Percentiles rank a stretch among this genome's conserved stretches.
These are phyloP conservation scores for Metarhizium guizhouense DNA, from an alignment of 2,329 filamentous ascomycete genomes.

Conservation along the genomic window DNA sequence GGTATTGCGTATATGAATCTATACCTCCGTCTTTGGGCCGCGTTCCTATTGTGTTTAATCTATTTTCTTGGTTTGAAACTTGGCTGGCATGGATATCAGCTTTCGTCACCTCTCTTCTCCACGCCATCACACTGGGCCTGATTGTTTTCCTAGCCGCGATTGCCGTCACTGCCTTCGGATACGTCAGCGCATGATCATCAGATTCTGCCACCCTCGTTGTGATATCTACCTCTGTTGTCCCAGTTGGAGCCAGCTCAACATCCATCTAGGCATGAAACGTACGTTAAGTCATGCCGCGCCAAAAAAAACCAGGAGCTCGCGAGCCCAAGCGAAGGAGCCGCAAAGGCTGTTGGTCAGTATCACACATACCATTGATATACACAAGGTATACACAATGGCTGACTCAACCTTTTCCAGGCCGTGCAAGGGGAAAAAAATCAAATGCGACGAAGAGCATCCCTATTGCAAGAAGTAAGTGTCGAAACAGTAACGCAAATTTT, in stretches of 20 bases:
- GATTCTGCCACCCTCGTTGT: background rate
- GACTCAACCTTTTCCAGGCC: conserved; percentile 40
- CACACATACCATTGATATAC: background rate
- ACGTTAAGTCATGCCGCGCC: conserved; percentile 28
- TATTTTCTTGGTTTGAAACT: background rate
- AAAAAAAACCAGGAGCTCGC: conserved; percentile 31
- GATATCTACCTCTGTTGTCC: background rate
- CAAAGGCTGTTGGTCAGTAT: conserved; percentile 35
- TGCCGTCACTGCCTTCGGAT: background rate
- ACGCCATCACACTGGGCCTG: background rate
- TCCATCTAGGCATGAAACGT: background rate
- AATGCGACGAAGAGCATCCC: conserved; percentile 74
- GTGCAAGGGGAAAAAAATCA: conserved; percentile 64
- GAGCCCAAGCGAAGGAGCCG: conserved; percentile 36
- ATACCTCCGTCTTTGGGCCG: background rate
- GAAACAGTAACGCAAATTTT: background rate
- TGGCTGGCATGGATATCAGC: background rate
- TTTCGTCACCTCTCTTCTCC: background rate
- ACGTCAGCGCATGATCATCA: background rate
- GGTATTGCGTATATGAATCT: conserved; percentile 5
- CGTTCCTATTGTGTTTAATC: background rate
- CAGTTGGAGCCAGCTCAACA: background rate
- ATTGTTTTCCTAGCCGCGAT: background rate
- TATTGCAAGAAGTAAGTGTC: conserved; percentile 51
- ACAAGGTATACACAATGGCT: background rate